These are phyloP conservation scores for Phlebopus sp. DNA, from an alignment of 1,284 basidiomycete genomes.

Conservation along the genomic window DNA sequence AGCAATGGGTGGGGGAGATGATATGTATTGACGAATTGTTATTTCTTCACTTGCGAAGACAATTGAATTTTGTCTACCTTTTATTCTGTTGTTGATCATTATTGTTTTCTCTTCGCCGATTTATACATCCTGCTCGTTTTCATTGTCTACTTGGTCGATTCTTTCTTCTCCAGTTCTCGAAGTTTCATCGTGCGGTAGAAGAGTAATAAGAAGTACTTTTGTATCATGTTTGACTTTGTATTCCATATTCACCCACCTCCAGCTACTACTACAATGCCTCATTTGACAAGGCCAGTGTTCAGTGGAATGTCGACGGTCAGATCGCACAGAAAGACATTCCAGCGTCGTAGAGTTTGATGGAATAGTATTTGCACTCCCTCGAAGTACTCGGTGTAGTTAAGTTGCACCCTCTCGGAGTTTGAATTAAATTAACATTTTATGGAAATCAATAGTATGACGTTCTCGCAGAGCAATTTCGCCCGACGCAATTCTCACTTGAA, in stretches of 20 bases:
- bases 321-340: too few species aligned
- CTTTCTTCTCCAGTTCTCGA: conserved; percentile 9
- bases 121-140: conserved; percentile 5
- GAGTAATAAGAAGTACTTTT: not conserved
- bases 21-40: not conserved
- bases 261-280: too few species aligned
- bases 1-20: conserved; percentile 33
- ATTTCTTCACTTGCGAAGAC: conserved; percentile 10
- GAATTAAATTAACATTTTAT: not conserved
- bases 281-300: not conserved
- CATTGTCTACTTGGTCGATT: conserved; percentile 11
- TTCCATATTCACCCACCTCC: not conserved
- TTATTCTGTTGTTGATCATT: conserved; percentile 32
- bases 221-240: not conserved
- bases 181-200: not conserved
- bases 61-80: conserved; percentile 2
- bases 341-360: too few species aligned
- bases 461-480: conserved; percentile 3
- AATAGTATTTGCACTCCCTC: too few species aligned
- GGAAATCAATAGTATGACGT: conserved; percentile 18
- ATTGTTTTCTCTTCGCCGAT: conserved; percentile 20
- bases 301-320: too few species aligned
- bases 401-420: conserved; percentile 5
- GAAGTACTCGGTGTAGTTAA: too few species aligned
- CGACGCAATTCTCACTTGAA: not conserved